These are phyloP conservation scores for Geranium brycei DNA, from an alignment of 345 rosid species.

Conservation along the genomic window DNA sequence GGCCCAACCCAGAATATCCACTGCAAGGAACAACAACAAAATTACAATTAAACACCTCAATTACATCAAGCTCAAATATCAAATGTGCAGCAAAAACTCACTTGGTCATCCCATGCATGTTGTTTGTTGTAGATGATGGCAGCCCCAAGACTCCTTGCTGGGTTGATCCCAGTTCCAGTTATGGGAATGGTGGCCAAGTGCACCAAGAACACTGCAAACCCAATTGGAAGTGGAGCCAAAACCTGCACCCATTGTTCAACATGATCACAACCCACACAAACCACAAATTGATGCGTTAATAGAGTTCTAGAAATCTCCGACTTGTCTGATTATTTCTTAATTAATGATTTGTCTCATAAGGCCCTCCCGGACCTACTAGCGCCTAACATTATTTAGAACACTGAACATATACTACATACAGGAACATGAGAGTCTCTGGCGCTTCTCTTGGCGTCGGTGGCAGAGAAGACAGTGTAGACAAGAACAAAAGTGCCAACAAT, in stretches of 20 bases:
- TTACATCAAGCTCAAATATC: not conserved
- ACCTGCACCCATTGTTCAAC: constrained; percentile 17
- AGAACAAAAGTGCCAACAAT: constrained; percentile 57
- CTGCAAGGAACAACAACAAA: constrained; percentile 13
- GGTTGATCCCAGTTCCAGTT: constrained; percentile 64
- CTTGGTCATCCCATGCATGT: constrained; percentile 52
- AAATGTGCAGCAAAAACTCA: constrained; percentile 6
- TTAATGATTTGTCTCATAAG: not conserved
- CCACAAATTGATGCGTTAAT: not conserved
- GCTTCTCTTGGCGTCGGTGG: constrained; percentile 65
- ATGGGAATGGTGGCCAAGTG: constrained; percentile 63
- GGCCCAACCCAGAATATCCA: constrained; percentile 83
- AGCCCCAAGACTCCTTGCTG: constrained; percentile 66
- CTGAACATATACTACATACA: constrained; percentile 16
- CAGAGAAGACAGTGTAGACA: constrained; percentile 66
- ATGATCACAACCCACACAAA: not conserved
- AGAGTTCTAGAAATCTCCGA: not conserved
- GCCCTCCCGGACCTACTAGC: too few relatives aligned
- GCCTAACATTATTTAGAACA: not conserved
- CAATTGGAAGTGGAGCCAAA: constrained; percentile 68
- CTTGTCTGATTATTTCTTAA: not conserved
- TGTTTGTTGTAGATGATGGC: constrained; percentile 43
- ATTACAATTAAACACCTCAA: not conserved
- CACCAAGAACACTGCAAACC: constrained; percentile 63
- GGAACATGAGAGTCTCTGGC: constrained; percentile 77